A percentile compares a stretch with the other conserved stretches of the same genome.
Evolutionary conservation across 2,329 filamentous ascomycete genomes (phyloP).

Genomic region (Claviceps sp.): DNA sequence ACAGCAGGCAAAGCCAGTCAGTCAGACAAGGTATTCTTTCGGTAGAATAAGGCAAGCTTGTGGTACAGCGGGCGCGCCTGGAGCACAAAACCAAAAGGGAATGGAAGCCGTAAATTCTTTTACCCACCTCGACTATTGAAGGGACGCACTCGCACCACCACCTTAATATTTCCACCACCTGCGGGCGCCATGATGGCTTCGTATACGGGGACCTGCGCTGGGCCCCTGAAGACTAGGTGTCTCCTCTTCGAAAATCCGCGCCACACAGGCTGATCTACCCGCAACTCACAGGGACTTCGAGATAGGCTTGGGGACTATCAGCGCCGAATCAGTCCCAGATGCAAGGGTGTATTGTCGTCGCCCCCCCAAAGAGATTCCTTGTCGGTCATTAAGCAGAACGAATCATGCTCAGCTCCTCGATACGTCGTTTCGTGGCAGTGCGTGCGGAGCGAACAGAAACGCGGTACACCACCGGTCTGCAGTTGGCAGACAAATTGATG

Average conservation of each 20-base stretch:
- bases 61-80: conserved; percentile 18
- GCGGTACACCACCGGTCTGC: neutral
- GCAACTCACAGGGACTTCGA: neutral
- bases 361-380: neutral
- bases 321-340: neutral
- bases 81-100: neutral
- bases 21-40: too few relatives aligned
- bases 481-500: neutral
- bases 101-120: neutral
- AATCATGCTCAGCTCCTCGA: conserved; percentile 7
- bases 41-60: conserved; percentile 24
- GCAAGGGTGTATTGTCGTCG: neutral
- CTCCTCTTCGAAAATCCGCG: conserved; percentile 15
- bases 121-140: conserved; percentile 84
- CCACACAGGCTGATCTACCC: neutral
- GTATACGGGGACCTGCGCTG: conserved; percentile 22
- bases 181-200: conserved; percentile 28
- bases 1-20: conserved; percentile 2
- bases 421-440: neutral
- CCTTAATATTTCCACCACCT: conserved; percentile 96
- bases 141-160: conserved; percentile 90
- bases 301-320: neutral
- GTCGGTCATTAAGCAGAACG: conserved; percentile 6
- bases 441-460: neutral
- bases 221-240: conserved; percentile 19